A percentile compares a stretch with the other conserved stretches of the same genome.
phyloP scores from a whole-genome alignment of 2,329 filamentous ascomycete species.

The Aspergillus chevalieri region DNA sequence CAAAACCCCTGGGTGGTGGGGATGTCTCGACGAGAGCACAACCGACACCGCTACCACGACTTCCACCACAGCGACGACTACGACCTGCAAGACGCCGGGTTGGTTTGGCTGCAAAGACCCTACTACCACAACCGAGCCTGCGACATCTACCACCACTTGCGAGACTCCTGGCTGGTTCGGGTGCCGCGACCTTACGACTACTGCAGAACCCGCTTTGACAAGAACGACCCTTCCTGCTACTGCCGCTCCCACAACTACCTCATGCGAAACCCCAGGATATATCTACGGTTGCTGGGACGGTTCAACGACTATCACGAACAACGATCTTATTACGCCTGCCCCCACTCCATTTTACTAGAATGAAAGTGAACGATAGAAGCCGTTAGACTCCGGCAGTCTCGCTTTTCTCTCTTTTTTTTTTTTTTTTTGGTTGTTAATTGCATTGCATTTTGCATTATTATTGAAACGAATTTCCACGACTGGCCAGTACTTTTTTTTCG shows the following conservation, averaged over 20 bases:
- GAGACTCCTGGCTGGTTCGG: slow-evolving; percentile 52
- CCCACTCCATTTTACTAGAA: slow-evolving; percentile 14
- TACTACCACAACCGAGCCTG: slow-evolving; percentile 22
- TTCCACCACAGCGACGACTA: slow-evolving; percentile 29
- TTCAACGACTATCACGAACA: slow-evolving; percentile 1
- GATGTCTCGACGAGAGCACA: slow-evolving; percentile 48
- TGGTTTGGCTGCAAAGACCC: slow-evolving; percentile 41
- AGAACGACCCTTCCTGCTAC: not conserved
- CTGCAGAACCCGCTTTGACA: slow-evolving; percentile 24
- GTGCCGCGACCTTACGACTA: slow-evolving; percentile 42
- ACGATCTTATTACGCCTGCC: slow-evolving; percentile 26
- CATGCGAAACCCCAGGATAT: not conserved
- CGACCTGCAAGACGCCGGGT: slow-evolving; percentile 37
- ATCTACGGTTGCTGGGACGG: not conserved
- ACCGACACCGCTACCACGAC: slow-evolving; percentile 33
- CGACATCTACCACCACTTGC: slow-evolving; percentile 32
- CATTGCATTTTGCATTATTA: not conserved
- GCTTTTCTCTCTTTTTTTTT: not conserved
- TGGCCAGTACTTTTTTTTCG: not conserved
- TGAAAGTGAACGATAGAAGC: not conserved
- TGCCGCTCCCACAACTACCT: not conserved
- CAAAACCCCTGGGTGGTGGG: slow-evolving; percentile 90
- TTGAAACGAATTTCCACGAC: not conserved
- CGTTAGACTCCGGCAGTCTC: not conserved
- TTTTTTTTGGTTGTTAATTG: not conserved